phyloP scores from a whole-genome alignment of 1,139 yeast species.

The Ogataea hybrid region DNA sequence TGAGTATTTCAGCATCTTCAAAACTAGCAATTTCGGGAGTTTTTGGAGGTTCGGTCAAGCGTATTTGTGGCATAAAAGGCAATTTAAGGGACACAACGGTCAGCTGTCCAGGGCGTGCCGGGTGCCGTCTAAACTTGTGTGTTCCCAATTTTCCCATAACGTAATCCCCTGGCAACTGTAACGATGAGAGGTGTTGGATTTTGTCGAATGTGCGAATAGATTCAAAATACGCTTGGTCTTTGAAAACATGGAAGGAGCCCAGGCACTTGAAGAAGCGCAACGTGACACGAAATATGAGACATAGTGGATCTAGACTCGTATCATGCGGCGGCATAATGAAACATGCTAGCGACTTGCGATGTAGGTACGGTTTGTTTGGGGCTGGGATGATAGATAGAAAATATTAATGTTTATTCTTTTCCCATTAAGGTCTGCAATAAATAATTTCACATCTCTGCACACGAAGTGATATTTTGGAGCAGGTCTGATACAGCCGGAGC shows the following conservation, averaged over 20 bases:
- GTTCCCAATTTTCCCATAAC: slow-evolving; percentile 21
- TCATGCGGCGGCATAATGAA: slow-evolving; percentile 8
- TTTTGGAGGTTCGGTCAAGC: background rate
- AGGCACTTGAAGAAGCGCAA: slow-evolving; percentile 14
- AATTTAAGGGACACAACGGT: slow-evolving; percentile 3
- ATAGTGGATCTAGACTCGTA: slow-evolving; percentile 14
- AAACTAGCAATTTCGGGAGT: background rate
- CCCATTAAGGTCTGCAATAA: slow-evolving; percentile 3
- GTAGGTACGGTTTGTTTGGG: background rate
- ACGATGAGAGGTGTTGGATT: slow-evolving; percentile 18
- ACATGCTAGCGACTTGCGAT: slow-evolving; percentile 1
- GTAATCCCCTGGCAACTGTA: slow-evolving; percentile 22
- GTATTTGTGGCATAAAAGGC: slow-evolving; percentile 3
- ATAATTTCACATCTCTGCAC: background rate
- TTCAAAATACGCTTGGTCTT: slow-evolving; percentile 7
- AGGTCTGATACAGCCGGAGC: too few relatives aligned
- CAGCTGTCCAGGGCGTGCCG: background rate
- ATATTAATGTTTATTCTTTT: slow-evolving; percentile 4
- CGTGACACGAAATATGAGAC: slow-evolving; percentile 9
- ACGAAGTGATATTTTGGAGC: too few relatives aligned
- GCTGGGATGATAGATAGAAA: slow-evolving; percentile 1
- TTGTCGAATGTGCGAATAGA: slow-evolving; percentile 13
- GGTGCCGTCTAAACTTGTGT: slow-evolving; percentile 16
- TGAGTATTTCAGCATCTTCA: slow-evolving; percentile 1
- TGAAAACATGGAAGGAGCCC: slow-evolving; percentile 15